Percentiles rank a stretch among this genome's conserved stretches.
Conservation (phyloP, 169 alveolate species). For the Cryptosporidium bovis region DNA sequence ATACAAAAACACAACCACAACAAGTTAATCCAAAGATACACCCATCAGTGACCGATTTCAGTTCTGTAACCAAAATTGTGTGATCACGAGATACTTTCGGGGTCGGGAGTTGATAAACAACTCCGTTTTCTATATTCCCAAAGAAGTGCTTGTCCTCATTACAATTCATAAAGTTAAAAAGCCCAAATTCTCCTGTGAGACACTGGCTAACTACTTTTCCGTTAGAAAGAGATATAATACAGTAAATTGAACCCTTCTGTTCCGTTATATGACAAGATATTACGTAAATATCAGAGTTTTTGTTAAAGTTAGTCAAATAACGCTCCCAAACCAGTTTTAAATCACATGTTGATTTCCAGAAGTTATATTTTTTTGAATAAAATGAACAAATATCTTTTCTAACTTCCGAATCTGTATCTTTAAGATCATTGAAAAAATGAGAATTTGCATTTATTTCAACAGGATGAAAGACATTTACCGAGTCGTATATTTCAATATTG, state of each 20-base stretch:
- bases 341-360: constrained; percentile 54
- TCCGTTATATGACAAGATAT: constrained; percentile 55
- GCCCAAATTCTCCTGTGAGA: constrained; percentile 71
- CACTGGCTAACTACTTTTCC: constrained; percentile 65
- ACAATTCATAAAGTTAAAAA: constrained; percentile 31
- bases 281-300: constrained; percentile 19
- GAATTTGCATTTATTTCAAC: neutral
- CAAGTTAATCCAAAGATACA: constrained; percentile 68
- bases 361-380: too few species aligned
- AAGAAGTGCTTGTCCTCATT: constrained; percentile 55
- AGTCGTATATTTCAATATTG: constrained; percentile 7
- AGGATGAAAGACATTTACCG: constrained; percentile 13
- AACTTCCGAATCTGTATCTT: neutral
- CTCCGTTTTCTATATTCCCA: constrained; percentile 70
- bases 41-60: constrained; percentile 57
- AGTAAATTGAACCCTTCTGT: constrained; percentile 47
- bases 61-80: constrained; percentile 15
- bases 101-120: constrained; percentile 49
- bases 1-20: constrained; percentile 37
- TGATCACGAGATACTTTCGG: constrained; percentile 21
- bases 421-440: too few species aligned
- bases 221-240: constrained; percentile 64
- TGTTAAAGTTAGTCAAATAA: constrained; percentile 18
- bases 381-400: neutral
- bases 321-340: constrained; percentile 46